Base-by-base conservation (phyloP, 1,284 basidiomycete species). In the Limonomyces culmigenus region DNA sequence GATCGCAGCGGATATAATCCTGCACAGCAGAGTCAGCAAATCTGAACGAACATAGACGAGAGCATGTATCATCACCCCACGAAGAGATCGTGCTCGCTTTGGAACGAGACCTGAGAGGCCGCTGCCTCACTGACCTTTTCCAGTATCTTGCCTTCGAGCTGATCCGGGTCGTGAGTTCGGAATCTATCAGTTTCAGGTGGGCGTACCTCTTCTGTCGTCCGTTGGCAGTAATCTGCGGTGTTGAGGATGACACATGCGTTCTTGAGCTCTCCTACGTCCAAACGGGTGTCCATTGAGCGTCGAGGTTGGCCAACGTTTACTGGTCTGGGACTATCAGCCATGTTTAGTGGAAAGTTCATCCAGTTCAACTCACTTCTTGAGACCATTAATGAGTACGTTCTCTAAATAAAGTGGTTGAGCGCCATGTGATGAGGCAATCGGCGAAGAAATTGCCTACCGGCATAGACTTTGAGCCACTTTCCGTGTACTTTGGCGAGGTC, bases 141-240 rank as follows among this genome's bases (percentile, higher is more conserved):
- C 40, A 76, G 74, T 32, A 97, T 74, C 48, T 86, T 87, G 45
- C 93, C 85, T 52, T 97, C 93, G 16, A 99, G 68, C 81, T 93
- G 35, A 32, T 35, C 20, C 17, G 16, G 11, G 30, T 32, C 16
- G 15, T 12, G 19, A 18, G 15, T 3, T 6, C 16, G 11, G 15
- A 19, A 13, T 18, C 14, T 35, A 27, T 5, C 12, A 36, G 15
- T 21, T 29, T 14, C 10, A 15, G 5, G 18, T 34, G 14, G 29
- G 43, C 56, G 15, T 45, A 77, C 86, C 66, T 95, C 89, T 15
- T 74, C 52, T 2, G 89, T 84, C 2, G 93, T 99, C 3, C 74
- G 79, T 46, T 89, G 81, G 53, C 95, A 98, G 55, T 98, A 99
- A 49, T 98, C 93, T 2, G 92, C 92, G 0, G 95, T 99, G 50